Base-by-base conservation (phyloP, 208 protist genomes). In the Tritrichomonas musculus region DNA sequence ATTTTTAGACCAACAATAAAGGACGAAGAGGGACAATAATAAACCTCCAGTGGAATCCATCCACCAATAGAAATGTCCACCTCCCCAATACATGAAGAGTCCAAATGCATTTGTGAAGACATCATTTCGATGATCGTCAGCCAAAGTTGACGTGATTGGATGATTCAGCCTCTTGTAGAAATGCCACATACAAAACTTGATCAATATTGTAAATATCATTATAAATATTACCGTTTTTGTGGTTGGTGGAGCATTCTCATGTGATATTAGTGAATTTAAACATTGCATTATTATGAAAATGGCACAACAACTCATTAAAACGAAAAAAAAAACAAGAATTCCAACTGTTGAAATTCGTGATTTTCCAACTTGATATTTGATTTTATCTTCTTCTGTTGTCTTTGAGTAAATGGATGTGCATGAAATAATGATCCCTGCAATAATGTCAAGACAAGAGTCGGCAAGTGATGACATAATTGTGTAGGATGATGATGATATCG, bases 301-400 rank as follows among this genome's bases (percentile, higher is more conserved):
- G 0, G 77, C 77, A 36, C 77, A 88, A 57, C 77, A 88, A 53
- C 41, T 33, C 77, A 88, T 88, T 39, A 88, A 88, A 57, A 88
- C 77, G n/a, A 14, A 47, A 69, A n/a, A 69, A 82, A 82, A 82
- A 25, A 88, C 44, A 20, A 88, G 22, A 14, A 88, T 33, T 36
- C 77, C 77, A 57, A 88, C 47, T 33, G 77, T 88, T 1, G 77
- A 53, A 60, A 88, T 30, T 20, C 41, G 77, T 14, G 14, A 33
- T 39, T 88, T 88, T 5, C 77, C 77, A 33, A 88, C 77, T 33
- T 41, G 77, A 88, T 88, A 88, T 9, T 57, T 88, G 14, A 39
- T 1, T 57, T 53, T 53, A 57, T 88, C 77, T 39, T 53, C 47
- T 57, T 39, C 47, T 39, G 77, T 88, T 27, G 44, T n/a, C 30